Evolutionary conservation across 2,329 filamentous ascomycete genomes (phyloP).

Genomic region (Aspergillus sp.): DNA sequence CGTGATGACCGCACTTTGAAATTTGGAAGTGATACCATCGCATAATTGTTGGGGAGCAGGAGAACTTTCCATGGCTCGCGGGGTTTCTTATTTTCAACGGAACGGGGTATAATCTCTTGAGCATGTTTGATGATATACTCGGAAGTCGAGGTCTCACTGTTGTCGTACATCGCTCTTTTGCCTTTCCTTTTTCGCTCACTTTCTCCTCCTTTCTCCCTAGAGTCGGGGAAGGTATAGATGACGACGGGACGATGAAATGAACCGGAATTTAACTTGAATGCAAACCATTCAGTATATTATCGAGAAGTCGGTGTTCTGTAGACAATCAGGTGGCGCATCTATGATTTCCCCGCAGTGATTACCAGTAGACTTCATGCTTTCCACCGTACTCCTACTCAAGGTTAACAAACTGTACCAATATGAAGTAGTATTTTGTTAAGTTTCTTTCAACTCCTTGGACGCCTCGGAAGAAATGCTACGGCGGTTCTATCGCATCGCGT

Average conservation of each 20-base stretch:
- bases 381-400: too few species aligned
- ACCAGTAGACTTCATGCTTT: too few species aligned
- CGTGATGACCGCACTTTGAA: background rate
- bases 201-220: background rate
- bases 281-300: too few species aligned
- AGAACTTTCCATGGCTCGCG: background rate
- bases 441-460: background rate
- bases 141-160: background rate
- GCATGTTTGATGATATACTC: background rate
- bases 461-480: background rate
- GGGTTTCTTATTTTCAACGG: background rate
- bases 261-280: too few species aligned
- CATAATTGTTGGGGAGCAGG: conserved; percentile 8
- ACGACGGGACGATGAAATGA: background rate
- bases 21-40: conserved; percentile 5
- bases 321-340: too few species aligned
- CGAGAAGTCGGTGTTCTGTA: too few species aligned
- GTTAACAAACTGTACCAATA: background rate
- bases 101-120: background rate
- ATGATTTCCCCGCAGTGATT: too few species aligned
- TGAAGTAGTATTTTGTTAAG: background rate
- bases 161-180: background rate
- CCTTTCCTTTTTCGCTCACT: background rate
- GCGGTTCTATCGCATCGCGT: background rate
- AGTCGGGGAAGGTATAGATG: background rate